Base-by-base conservation (phyloP, 1,139 yeast species). In the Candida labiduridarum region DNA sequence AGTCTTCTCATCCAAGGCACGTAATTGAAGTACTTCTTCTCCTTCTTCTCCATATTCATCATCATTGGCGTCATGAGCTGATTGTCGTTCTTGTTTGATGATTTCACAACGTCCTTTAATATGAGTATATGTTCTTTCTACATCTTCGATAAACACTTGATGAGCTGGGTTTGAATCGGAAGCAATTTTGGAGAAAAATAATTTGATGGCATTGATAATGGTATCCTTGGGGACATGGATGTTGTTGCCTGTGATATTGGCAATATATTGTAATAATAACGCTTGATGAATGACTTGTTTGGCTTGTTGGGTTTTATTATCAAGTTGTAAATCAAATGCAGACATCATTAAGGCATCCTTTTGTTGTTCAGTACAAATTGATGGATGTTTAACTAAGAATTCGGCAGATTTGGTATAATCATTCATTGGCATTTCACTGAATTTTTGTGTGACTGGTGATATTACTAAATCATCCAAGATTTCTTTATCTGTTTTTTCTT, bases 281-380 rank as follows among this genome's bases (percentile, higher is more conserved):
- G 97, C 86, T 63, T 90, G 96, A 63, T 85, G 88, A 43, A 94
- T 85, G 30, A 86, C 80, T 53, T 82, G 87, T 56, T 77, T 79
- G 1, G 92, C 83, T 12, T 68, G 64, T 4, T 57, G 53, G 0
- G 80, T 64, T 48, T 89, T 78, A 15, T 84, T 86, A 9, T 78
- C 82, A 53, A 92, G 76, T 65, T 91, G 91, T 49, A 78, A 74
- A 60, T 94, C 96, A 66, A 94, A 95, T 0, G 98, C 96, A 25
- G 87, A 85, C 97, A 94, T 92, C 64, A 92, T 76, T 52, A 95
- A 80, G 0, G 96, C 92, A 67, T 95, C 99, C 64, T 92, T 91
- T 64, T 94, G 98, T 53, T 83, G 84, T 58, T 88, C 92, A 3
- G 83, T 82, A 50, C 92, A 83, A 52, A 95, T 88, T 50, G 78